phyloP scores from a whole-genome alignment of 768 basidiomycete genomes.

The Filobasidium floriforme region DNA sequence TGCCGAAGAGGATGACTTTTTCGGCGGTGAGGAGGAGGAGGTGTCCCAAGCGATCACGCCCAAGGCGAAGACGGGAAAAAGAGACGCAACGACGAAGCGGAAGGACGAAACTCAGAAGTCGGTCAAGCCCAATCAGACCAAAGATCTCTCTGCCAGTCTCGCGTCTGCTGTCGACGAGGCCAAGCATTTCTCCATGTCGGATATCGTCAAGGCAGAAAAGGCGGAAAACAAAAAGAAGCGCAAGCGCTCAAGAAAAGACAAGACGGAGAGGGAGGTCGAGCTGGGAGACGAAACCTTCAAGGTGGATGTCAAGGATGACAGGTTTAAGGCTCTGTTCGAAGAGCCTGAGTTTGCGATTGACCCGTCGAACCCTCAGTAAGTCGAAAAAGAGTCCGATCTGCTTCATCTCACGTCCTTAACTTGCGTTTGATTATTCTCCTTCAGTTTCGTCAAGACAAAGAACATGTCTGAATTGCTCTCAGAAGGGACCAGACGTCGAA shows the following conservation, averaged over 20 bases:
- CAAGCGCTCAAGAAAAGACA: constrained; percentile 49
- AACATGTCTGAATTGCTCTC: constrained; percentile 75
- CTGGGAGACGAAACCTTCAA: constrained; percentile 58
- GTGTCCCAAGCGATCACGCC: constrained; percentile 37
- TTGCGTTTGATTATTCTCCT: constrained; percentile 9
- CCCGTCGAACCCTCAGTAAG: constrained; percentile 88
- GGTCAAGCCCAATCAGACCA: constrained; percentile 17
- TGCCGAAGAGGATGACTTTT: constrained; percentile 63
- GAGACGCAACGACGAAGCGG: constrained; percentile 5
- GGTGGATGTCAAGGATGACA: constrained; percentile 75
- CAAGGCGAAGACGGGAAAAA: not conserved
- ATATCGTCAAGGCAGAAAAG: constrained; percentile 81
- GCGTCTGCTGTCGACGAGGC: constrained; percentile 56
- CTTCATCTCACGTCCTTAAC: not conserved
- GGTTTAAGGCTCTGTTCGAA: constrained; percentile 80
- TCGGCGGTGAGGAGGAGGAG: constrained; percentile 51
- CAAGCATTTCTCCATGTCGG: constrained; percentile 82
- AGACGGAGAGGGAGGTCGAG: constrained; percentile 58
- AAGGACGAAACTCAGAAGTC: constrained; percentile 30
- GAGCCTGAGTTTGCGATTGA: constrained; percentile 91
- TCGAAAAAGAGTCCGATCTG: constrained; percentile 20
- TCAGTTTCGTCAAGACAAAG: constrained; percentile 85
- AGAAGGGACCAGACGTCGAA: constrained; percentile 66
- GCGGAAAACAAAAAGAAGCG: constrained; percentile 47
- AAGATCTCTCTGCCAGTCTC: constrained; percentile 59